Conservation (phyloP, 73 alveolate species). For the Paramecium caudatum region DNA sequence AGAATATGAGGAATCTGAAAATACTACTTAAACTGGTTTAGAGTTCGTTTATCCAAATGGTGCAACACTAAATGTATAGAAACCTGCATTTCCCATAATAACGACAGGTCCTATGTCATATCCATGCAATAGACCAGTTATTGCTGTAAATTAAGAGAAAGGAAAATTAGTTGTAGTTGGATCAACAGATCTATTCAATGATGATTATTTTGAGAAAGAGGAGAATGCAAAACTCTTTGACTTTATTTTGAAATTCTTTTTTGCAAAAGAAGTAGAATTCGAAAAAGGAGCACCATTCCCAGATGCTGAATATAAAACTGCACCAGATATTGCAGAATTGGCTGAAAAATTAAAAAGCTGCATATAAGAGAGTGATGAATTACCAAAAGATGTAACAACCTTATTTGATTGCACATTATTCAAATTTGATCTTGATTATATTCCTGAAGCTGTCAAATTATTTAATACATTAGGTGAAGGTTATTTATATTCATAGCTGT, state of each 20-base stretch:
- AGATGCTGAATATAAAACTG: conserved; percentile 91
- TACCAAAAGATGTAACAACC: conserved; percentile 91
- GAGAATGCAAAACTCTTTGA: conserved; percentile 85
- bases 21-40: conserved; percentile 88
- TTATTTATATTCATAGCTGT: conserved; percentile 65
- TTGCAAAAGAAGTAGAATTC: conserved; percentile 84
- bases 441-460: conserved; percentile 92
- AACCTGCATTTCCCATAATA: conserved; percentile 91
- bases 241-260: conserved; percentile 88
- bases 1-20: conserved; percentile 80
- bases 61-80: conserved; percentile 92
- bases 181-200: conserved; percentile 77
- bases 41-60: conserved; percentile 98
- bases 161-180: conserved; percentile 82
- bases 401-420: conserved; percentile 88
- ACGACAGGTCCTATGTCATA: conserved; percentile 95
- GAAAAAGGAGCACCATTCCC: conserved; percentile 82
- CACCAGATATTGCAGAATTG: conserved; percentile 97
- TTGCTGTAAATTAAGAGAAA: conserved; percentile 83
- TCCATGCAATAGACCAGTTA: conserved; percentile 94
- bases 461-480: conserved; percentile 80
- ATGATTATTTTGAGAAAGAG: conserved; percentile 81
- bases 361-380: conserved; percentile 93
- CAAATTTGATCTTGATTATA: conserved; percentile 93
- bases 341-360: conserved; percentile 95